phyloP scores from a whole-genome alignment of 768 basidiomycete species.

The Lactifluus hygrophoroides region DNA sequence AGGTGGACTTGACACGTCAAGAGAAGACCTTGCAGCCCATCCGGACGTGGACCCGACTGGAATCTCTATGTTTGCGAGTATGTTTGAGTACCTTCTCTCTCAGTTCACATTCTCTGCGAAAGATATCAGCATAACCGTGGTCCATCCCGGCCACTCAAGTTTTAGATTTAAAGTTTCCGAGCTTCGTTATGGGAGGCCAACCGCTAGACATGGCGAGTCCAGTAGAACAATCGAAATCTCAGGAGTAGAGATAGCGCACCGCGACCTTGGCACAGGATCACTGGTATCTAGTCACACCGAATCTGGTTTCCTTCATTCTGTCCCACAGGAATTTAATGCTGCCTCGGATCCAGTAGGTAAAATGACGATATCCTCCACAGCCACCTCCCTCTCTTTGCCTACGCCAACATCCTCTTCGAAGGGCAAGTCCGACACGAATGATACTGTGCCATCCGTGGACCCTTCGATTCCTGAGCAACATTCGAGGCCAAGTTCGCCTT shows the following conservation, averaged over 20 bases:
- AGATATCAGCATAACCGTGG: slow-evolving; percentile 58
- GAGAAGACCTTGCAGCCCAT: slow-evolving; percentile 34
- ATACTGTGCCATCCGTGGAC: slow-evolving; percentile 62
- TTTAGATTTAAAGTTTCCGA: slow-evolving; percentile 51
- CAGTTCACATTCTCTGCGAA: slow-evolving; percentile 70
- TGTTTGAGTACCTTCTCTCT: slow-evolving; percentile 71
- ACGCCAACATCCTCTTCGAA: neutral
- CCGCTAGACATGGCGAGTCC: slow-evolving; percentile 22
- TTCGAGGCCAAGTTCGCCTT: slow-evolving; percentile 28
- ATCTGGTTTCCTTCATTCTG: slow-evolving; percentile 19
- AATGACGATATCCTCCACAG: slow-evolving; percentile 41
- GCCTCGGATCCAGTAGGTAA: neutral
- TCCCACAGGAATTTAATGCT: neutral
- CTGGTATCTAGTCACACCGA: slow-evolving; percentile 8
- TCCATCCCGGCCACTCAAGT: slow-evolving; percentile 56
- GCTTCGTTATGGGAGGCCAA: slow-evolving; percentile 48
- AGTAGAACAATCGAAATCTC: slow-evolving; percentile 46
- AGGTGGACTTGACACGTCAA: slow-evolving; percentile 52
- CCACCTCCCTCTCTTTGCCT: slow-evolving; percentile 29
- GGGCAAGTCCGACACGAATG: slow-evolving; percentile 39
- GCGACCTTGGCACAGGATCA: slow-evolving; percentile 32
- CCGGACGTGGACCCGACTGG: slow-evolving; percentile 58
- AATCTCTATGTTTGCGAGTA: slow-evolving; percentile 69
- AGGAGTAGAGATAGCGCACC: slow-evolving; percentile 47
- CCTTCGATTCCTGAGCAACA: slow-evolving; percentile 50